Base-by-base conservation (phyloP, 331 rosid genomes). In the Saraca asoca region DNA sequence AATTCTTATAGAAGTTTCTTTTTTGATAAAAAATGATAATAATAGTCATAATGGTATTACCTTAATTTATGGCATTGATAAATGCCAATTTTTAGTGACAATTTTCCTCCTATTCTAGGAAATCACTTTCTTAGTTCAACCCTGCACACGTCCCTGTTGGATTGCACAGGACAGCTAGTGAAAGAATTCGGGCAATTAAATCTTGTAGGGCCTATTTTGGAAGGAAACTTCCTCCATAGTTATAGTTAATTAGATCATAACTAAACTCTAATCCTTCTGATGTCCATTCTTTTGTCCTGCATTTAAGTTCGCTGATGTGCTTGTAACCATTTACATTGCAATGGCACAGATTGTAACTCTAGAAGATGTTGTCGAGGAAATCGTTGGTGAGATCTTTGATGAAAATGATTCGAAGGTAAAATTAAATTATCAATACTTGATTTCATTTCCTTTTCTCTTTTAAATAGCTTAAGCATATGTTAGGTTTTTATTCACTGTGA, bases 351-450 rank as follows among this genome's bases (percentile, higher is more conserved):
- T 94, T 50, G 95, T 88, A 53, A 90, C 99, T 56, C 83, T 94
- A 62, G 99, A 94, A 80, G 99, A 94, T 62, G 99, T 88, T 60
- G 97, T 94, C 53, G 99, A 94, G 81, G 99, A 94, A 78, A 90
- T 94, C 77, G 99, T 94, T 64, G 99, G 99, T 61, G 99, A 94
- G 88, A 94, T 94, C 57, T 94, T 94, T 48, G 99, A 94, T 46
- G 99, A 94, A 83, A 94, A 85, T 72, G 99, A 94, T 77, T 94
- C 99, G 9, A 94, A 94, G 84, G 99, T 90, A 77, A 78, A 66
- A 59, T 69, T 59, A 41, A n/a, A n/a, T 15, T 82, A 16, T 44
- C 11, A 45, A n/a, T 43, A 38, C 44, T 12, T 63, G 64, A 35
- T 51, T 45, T 51, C 3, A 13, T 51, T 53, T 20, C 48, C 24